Evolutionary conservation across 2,329 filamentous ascomycete species (phyloP).

Genomic region (Rutstroemia sp.): DNA sequence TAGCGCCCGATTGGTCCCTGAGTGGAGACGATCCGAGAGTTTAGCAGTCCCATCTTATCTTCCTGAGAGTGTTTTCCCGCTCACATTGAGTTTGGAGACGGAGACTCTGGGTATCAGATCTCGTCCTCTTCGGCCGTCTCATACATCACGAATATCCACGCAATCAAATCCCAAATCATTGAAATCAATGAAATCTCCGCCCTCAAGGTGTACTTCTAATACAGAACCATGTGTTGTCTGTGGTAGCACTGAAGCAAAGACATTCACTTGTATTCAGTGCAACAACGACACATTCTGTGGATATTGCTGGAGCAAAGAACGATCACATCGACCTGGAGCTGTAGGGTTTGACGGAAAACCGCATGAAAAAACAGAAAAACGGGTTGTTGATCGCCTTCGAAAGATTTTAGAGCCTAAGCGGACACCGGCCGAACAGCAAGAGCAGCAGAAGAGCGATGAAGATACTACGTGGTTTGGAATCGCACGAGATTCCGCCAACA

Average conservation of each 20-base stretch:
- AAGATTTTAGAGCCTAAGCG: constrained; percentile 21
- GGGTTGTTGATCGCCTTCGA: constrained; percentile 24
- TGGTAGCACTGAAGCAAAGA: not conserved
- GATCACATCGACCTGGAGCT: constrained; percentile 12
- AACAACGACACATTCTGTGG: constrained; percentile 11
- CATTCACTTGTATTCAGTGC: not conserved
- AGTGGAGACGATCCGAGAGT: not conserved
- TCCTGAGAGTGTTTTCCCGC: not conserved
- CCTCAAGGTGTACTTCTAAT: not conserved
- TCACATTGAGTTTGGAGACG: not conserved
- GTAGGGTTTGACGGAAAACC: constrained; percentile 26
- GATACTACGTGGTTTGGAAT: constrained; percentile 34
- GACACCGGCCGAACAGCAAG: constrained; percentile 24
- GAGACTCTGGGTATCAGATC: not conserved
- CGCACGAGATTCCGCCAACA: constrained; percentile 22
- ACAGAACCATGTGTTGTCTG: not conserved
- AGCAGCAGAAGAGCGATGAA: constrained; percentile 23
- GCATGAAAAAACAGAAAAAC: constrained; percentile 31
- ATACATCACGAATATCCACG: not conserved
- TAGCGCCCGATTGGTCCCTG: not conserved
- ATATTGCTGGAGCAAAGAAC: constrained; percentile 11
- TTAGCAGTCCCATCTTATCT: not conserved
- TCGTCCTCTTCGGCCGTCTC: not conserved
- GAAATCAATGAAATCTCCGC: not conserved
- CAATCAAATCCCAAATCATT: not conserved